Evolutionary conservation across 441 rosid genomes (phyloP), one percentile per base, ranked within the genome.

Genomic region (Breynia disticha): DNA sequence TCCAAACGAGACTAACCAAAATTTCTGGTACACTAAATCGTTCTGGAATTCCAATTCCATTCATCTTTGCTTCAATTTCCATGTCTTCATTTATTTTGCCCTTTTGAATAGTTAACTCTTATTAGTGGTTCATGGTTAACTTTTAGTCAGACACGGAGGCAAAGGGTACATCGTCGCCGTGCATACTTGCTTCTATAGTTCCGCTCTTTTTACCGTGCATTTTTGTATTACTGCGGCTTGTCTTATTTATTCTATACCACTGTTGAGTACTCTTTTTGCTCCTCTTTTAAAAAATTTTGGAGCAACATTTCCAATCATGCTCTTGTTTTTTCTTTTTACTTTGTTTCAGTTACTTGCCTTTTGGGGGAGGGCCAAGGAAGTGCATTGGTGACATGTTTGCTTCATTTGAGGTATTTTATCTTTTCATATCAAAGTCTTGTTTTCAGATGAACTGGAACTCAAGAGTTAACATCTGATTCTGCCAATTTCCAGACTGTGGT

Each of bases 381-480:
- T 93, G 99, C 47, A 74, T 93, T 10, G 99, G 99, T 11, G 99
- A 93, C 71, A 84, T 93, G 95, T 93, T 93, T 11, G 99, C 97
- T 16, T 54, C 96, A 1, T 93, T 82, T 62, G 99, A 93, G 98
- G 98, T 84, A 70, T 51, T 59, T 39, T 16, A 1, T 15, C 11
- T 3, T 28, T 22, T 2, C 46, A 16, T 18, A n/a, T n/a, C n/a
- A n/a, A 46, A 11, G 12, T 12, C 0, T 17, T 11, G 7, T 44
- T 16, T 53, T 16, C 21, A 6, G 21, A 17, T 18, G 37, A 54
- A 46, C 14, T 42, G 20, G 32, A 48, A 39, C 45, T 58, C 38
- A 11, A 45, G 49, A 14, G 32, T 61, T 22, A 39, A 44, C 21
- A 15, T 46, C 43, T 51, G 32, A 18, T 57, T 59, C 16, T 56